Evolutionary conservation across 1,284 basidiomycete genomes (phyloP), one percentile per base, ranked within the genome.

Genomic region (Xerocomus nothofagi): DNA sequence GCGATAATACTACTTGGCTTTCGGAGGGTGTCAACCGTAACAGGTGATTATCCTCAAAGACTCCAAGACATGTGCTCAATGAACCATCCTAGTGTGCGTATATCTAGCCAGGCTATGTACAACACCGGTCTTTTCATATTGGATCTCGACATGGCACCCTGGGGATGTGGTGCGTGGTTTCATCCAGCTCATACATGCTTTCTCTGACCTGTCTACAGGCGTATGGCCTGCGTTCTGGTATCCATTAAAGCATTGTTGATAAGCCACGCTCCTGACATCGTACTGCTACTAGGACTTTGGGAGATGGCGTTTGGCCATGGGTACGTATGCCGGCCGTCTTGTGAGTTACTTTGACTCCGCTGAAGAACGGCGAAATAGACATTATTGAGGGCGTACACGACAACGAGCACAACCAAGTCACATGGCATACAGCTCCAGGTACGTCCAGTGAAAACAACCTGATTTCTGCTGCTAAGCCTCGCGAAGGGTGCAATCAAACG

Each of bases 341-440:
- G 18, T 20, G 40, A 49, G 18, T 38, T 26, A 36, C 14, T 27
- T 51, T 48, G 39, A 50, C 39, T 57, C 46, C 50, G 40, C 40
- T 51, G 30, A 59, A 80, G 77, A 67, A 68, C 3, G 84, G 84
- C 14, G 84, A 86, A 62, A 84, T 86, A 57, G 84, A 86, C 64
- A 81, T 86, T 43, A 73, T 86, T 15, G 84, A 86, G 60, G 78
- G 81, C 21, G 80, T 84, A 3, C 80, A 82, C 52, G 75, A 79
- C 51, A 81, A 80, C 53, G 68, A 76, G 48, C 75, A 81, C 57
- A 84, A 84, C 51, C 81, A 84, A 65, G 77, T 81, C 39, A 79
- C 82, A 39, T 81, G 79, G 71, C 81, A 84, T 57, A 80, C 79
- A 15, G 71, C 67, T 27, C 67, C 73, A 38, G 71, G 77, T 79